These are phyloP conservation scores for Diplodia corticola DNA, from an alignment of 2,329 filamentous ascomycete species.

Conservation along the genomic window DNA sequence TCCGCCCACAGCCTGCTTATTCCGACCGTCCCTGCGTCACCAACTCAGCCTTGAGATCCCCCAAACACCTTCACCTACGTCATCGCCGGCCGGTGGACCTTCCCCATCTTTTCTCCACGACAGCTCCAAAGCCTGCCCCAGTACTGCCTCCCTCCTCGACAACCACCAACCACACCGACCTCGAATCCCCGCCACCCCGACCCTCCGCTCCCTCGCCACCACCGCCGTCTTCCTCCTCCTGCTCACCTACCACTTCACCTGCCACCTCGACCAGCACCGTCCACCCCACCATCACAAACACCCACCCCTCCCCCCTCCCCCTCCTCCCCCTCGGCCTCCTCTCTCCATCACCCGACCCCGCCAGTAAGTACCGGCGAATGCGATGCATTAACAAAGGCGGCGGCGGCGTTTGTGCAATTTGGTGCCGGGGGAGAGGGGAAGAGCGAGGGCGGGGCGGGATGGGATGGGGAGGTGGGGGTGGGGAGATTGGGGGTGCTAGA, in stretches of 20 bases:
- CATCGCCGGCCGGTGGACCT: background rate
- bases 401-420: slow-evolving; percentile 39
- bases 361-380: no score
- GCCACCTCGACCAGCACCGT: slow-evolving; percentile 31
- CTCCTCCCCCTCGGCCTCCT: slow-evolving; percentile 43
- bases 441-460: slow-evolving; percentile 35
- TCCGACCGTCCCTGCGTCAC: slow-evolving; percentile 14
- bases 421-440: slow-evolving; percentile 35
- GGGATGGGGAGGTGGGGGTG: slow-evolving; percentile 37
- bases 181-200: background rate
- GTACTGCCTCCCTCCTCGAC: slow-evolving; percentile 27
- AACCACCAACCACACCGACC: slow-evolving; percentile 12
- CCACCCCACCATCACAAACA: slow-evolving; percentile 39
- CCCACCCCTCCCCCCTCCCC: slow-evolving; percentile 33
- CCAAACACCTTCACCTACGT: background rate
- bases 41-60: background rate
- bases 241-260: slow-evolving; percentile 38
- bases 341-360: slow-evolving; percentile 36
- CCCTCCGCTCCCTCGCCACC: background rate
- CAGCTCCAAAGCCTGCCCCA: background rate
- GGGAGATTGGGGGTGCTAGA: slow-evolving; percentile 38
- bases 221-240: background rate
- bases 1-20: background rate
- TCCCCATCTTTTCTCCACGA: background rate
- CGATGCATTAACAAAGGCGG: no score